Evolutionary conservation across 805 yeast genomes (phyloP), one percentile per base, ranked within the genome.

Genomic region (Hanseniaspora thailandica): DNA sequence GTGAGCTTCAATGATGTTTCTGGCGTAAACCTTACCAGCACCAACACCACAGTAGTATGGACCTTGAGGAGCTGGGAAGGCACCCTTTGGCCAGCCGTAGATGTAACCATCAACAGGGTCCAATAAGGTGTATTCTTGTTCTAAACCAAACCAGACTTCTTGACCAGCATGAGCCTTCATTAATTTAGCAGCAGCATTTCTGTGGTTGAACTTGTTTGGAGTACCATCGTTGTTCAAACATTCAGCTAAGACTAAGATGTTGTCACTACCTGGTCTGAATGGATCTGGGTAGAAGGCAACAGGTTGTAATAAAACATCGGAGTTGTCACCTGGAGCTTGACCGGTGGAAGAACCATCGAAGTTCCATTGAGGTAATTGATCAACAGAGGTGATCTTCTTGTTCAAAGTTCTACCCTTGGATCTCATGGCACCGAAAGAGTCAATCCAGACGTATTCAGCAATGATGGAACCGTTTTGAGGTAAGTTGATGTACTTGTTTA

Each of bases 1-100:
- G 77, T 90, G 98, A 56, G 98, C 97, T 78, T 90, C 98, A 63
- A 93, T 88, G 55, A 90, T 88, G 69, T 93, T 98, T 76, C 98
- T 82, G 66, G 97, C 96, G 71, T 83, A 86, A 59, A 90, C 98
- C 76, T 87, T 89, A 68, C 97, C 96, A 64, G 96, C 79, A 74
- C 98, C 98, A 60, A 93, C 98, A 81, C 97, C 98, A 78, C 98
- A 93, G 82, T 93, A 93, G 84, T 93, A 93, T 58, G 98, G 98
- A 61, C 98, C 98, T 76, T 93, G 98, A 60, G 98, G 97, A 62
- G 96, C 97, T 69, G 98, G 98, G 94, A 79, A 93, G 59, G 97
- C 98, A 64, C 97, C 97, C 77, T 86, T 82, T 72, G 98, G 98
- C 98, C 98, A 93, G 60, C 96, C 97, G 72, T 89, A 93, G 58